A percentile compares a stretch with the other conserved stretches of the same genome.
phyloP scores from a whole-genome alignment of 1,284 basidiomycete species.

The Schizophyllum amplum region DNA sequence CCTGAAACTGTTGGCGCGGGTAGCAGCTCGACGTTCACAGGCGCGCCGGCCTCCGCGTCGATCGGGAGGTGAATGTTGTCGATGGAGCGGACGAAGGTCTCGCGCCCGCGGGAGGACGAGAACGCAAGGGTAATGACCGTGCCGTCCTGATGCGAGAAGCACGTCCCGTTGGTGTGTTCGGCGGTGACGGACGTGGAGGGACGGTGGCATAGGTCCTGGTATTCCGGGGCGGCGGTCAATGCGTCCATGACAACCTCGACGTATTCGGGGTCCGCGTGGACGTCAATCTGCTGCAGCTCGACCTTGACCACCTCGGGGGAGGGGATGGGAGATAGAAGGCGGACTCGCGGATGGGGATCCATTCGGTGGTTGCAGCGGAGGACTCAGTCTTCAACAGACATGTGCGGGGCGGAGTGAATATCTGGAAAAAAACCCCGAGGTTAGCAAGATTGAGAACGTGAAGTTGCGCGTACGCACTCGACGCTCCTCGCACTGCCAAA shows the following conservation, averaged over 20 bases:
- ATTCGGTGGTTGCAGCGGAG: slow-evolving; percentile 33
- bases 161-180: not conserved
- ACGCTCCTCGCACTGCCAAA: not conserved
- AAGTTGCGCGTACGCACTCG: not conserved
- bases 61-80: not conserved
- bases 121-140: slow-evolving; percentile 35
- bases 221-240: not conserved
- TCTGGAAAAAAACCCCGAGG: slow-evolving; percentile 1
- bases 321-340: slow-evolving; percentile 36
- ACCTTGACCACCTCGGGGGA: slow-evolving; percentile 19
- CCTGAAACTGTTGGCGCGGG: not conserved
- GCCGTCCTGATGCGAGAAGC: slow-evolving; percentile 22
- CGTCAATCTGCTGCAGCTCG: slow-evolving; percentile 60
- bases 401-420: slow-evolving; percentile 44
- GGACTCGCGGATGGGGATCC: slow-evolving; percentile 45
- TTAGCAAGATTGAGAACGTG: not conserved
- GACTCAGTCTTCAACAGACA: slow-evolving; percentile 28
- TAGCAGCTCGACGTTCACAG: not conserved
- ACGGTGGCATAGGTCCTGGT: slow-evolving; percentile 8
- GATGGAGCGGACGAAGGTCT: not conserved
- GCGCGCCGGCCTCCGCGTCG: not conserved
- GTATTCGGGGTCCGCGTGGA: slow-evolving; percentile 19
- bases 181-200: slow-evolving; percentile 7
- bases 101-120: not conserved
- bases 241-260: slow-evolving; percentile 9